Base-by-base conservation (phyloP, 805 yeast genomes). In the Blastobotrys attinorum region DNA sequence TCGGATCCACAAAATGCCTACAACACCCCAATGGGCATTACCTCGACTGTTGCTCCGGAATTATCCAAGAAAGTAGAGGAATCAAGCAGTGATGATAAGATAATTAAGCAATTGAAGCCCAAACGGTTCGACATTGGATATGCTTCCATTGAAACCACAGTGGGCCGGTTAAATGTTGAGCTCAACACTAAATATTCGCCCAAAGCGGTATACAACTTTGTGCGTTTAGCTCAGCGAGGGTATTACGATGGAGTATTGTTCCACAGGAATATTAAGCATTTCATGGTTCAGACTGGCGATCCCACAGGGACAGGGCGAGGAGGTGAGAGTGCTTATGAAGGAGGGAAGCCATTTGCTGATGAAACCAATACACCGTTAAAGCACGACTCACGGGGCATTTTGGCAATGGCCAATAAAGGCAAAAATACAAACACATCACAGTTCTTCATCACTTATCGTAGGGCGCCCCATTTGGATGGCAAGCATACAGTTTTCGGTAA, bases 371-470 rank as follows among this genome's bases (percentile, higher is more conserved):
- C 58, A 47, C 44, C 65, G 69, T 77, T 77, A 71, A 80, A 65
- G 56, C 95, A 86, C 69, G 77, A 74, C 66, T 79, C 73, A 62
- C 82, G 90, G 50, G 94, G 94, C 61, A 71, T 84, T 53, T 68
- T 86, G 57, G 79, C 94, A 34, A 86, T 86, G 96, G 96, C 96
- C 51, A 86, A 86, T 57, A 83, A 90, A 46, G 96, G 96, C 56
- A 90, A 90, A 66, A 82, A 83, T 77, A 83, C 95, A 63, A 86
- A 86, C 63, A 92, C 95, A 20, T 83, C 94, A 21, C 96, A 86
- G 68, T 86, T 86, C 69, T 86, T 85, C 71, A 80, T 86, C 62
- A 83, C 94, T 56, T 79, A 88, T 0, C 71, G 69, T 42, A 75
- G 86, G 1, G 73, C 80, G 6, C 81, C 86, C 1, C 96, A 87